phyloP scores from a whole-genome alignment of 2,329 filamentous ascomycete genomes.

The Fusarium heterosporum region DNA sequence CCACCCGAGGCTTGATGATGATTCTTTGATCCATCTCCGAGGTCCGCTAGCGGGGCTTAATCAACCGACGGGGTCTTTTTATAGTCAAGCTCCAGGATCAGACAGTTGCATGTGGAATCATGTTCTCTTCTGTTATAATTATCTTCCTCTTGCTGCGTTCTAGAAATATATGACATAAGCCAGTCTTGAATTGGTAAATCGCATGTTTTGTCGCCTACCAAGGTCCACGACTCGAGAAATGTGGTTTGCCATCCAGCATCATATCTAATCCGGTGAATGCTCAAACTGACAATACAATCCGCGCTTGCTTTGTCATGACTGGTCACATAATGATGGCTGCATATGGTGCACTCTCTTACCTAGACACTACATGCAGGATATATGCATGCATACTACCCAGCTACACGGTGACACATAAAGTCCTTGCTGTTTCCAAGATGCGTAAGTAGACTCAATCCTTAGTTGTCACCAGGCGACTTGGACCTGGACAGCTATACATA shows the following conservation, averaged over 20 bases:
- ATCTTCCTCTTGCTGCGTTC: background rate
- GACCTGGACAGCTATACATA: background rate
- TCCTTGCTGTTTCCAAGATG: background rate
- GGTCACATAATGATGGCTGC: constrained; percentile 14
- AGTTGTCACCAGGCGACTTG: background rate
- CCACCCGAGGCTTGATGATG: constrained; percentile 27
- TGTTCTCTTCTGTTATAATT: constrained; percentile 5
- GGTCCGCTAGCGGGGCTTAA: constrained; percentile 28
- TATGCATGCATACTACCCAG: constrained; percentile 21
- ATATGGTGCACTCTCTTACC: constrained; percentile 12
- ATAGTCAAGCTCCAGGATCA: constrained; percentile 7
- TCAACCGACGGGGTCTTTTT: constrained; percentile 1
- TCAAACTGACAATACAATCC: background rate
- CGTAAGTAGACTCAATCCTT: background rate
- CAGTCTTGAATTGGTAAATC: background rate
- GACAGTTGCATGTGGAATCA: constrained; percentile 30
- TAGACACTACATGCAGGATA: constrained; percentile 12
- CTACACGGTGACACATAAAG: constrained; percentile 13
- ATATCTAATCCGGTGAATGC: background rate
- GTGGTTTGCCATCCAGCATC: background rate
- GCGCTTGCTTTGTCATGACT: background rate
- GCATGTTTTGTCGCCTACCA: constrained; percentile 9
- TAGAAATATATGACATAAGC: constrained; percentile 1
- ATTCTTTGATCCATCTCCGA: constrained; percentile 28
- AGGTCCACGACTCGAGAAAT: background rate